phyloP scores from a whole-genome alignment of 257 asterid genomes.

The Solanum raphanifolium region DNA sequence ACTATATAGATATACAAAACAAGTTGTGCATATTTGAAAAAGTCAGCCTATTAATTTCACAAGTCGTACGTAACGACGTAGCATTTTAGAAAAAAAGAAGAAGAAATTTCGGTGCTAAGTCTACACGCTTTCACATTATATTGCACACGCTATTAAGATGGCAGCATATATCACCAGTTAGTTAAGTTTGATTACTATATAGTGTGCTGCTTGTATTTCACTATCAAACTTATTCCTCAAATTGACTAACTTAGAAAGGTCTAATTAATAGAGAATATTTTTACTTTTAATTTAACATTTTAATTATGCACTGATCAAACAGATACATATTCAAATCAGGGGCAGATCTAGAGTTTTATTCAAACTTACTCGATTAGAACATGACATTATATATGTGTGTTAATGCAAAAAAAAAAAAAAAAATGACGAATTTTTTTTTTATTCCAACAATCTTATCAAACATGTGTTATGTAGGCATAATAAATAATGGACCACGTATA shows the following conservation, averaged over 20 bases:
- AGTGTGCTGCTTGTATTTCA: not conserved
- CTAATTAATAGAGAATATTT: not conserved
- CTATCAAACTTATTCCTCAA: not conserved
- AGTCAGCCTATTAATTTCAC: not conserved
- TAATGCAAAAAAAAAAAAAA: too few relatives aligned
- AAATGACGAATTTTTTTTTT: too few relatives aligned
- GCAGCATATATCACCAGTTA: not conserved
- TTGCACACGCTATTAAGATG: not conserved
- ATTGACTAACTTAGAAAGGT: not conserved
- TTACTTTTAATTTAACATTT: not conserved
- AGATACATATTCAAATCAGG: too few relatives aligned
- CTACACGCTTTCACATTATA: not conserved
- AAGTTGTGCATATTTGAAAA: not conserved
- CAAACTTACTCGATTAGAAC: too few relatives aligned
- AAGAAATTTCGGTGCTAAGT: not conserved
- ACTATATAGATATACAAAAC: not conserved
- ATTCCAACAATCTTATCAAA: not conserved
- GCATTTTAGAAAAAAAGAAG: not conserved
- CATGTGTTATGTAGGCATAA: not conserved
- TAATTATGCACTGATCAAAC: not conserved
- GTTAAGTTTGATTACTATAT: not conserved
- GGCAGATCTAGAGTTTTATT: too few relatives aligned
- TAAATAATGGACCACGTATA: not conserved
- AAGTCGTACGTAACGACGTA: not conserved
- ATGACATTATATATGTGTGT: too few relatives aligned